phyloP scores from a whole-genome alignment of 371 early-diverging fungal genomes.

The Saksenaea vasiformis region DNA sequence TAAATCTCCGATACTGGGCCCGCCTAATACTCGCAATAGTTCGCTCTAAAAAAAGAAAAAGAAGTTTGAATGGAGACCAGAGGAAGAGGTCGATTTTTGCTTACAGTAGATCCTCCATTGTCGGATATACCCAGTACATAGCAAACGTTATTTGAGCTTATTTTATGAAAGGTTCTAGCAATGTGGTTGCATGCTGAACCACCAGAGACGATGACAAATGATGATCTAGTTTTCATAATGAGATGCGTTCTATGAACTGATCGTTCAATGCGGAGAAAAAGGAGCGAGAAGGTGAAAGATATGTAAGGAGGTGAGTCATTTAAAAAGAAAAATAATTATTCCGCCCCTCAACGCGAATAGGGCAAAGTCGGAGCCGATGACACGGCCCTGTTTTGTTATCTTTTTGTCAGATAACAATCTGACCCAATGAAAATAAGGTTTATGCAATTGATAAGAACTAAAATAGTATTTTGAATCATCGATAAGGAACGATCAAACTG shows the following conservation, averaged over 20 bases:
- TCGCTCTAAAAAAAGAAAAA: conserved; percentile 36
- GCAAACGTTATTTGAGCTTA: conserved; percentile 56
- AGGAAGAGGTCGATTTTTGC: background rate
- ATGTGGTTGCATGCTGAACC: conserved; percentile 66
- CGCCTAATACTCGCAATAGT: conserved; percentile 65
- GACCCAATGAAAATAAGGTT: background rate
- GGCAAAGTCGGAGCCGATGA: conserved; percentile 6
- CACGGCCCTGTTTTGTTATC: conserved; percentile 4
- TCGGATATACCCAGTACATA: conserved; percentile 66
- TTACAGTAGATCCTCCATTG: conserved; percentile 56
- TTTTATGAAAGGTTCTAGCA: conserved; percentile 33
- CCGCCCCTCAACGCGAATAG: background rate
- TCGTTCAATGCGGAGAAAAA: background rate
- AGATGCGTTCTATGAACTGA: background rate
- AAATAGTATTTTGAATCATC: background rate
- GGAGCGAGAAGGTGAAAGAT: background rate
- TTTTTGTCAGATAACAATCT: background rate
- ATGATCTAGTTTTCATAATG: background rate
- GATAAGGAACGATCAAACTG: background rate
- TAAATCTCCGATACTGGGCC: conserved; percentile 72
- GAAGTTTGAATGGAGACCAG: background rate
- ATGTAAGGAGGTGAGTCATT: conserved; percentile 6
- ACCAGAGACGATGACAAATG: conserved; percentile 61
- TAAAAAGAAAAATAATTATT: background rate
- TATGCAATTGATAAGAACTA: background rate